phyloP scores from a whole-genome alignment of 305 asterid species.

The Fraxinus latifolia region DNA sequence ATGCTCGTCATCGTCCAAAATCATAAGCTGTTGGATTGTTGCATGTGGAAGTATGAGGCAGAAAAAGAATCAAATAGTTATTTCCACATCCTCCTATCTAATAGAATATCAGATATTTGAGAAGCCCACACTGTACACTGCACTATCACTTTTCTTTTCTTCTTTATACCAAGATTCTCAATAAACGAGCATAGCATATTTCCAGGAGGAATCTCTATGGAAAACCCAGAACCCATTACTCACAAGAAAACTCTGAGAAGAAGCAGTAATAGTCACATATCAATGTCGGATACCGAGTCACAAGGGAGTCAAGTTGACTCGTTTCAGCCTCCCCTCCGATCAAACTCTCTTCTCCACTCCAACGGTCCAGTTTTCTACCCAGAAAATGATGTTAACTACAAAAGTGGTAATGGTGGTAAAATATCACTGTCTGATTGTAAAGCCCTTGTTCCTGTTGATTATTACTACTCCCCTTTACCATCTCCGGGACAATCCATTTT shows the following conservation, averaged over 20 bases:
- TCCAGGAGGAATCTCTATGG: constrained; percentile 28
- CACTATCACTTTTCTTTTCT: not conserved
- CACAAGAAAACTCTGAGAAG: constrained; percentile 32
- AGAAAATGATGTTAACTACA: constrained; percentile 18
- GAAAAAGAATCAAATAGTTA: not conserved
- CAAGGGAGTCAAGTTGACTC: constrained; percentile 55
- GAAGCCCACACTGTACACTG: not conserved
- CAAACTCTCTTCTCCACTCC: constrained; percentile 57
- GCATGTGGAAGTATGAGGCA: not conserved
- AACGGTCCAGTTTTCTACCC: constrained; percentile 48
- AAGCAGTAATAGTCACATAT: constrained; percentile 55
- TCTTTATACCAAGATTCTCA: not conserved
- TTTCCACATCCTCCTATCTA: not conserved
- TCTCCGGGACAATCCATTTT: not conserved
- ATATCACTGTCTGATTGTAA: not conserved
- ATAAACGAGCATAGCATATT: not conserved
- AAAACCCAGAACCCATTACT: constrained; percentile 32
- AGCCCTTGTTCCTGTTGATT: constrained; percentile 9
- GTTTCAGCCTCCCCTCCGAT: constrained; percentile 67
- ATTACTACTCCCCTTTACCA: not conserved
- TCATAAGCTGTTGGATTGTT: not conserved
- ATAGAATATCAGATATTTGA: not conserved
- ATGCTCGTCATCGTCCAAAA: not conserved
- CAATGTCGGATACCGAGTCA: constrained; percentile 78
- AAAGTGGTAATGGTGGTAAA: not conserved